Evolutionary conservation across 2,329 filamentous ascomycete genomes (phyloP).

Genomic region (Claviceps arundinis): DNA sequence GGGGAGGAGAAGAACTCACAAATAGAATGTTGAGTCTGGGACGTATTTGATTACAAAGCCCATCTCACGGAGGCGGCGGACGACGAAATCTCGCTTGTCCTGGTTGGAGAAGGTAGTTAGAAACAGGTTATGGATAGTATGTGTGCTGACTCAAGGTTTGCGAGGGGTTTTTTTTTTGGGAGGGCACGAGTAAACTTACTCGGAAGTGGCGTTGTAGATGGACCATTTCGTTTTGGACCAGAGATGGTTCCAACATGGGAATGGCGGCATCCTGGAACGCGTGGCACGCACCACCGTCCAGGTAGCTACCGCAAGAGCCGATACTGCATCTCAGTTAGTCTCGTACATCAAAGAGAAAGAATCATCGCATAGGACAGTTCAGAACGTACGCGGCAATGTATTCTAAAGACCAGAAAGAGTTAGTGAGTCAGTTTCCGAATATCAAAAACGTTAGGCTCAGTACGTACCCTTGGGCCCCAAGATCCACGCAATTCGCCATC

Average conservation of each 20-base stretch:
- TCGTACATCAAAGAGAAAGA: neutral
- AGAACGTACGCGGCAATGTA: slow-evolving; percentile 66
- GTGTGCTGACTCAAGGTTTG: neutral
- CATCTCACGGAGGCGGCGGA: slow-evolving; percentile 66
- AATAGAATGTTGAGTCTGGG: slow-evolving; percentile 88
- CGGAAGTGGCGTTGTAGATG: slow-evolving; percentile 82
- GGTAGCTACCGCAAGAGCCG: slow-evolving; percentile 81
- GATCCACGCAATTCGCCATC: slow-evolving; percentile 96
- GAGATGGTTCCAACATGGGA: slow-evolving; percentile 75
- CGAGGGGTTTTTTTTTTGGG: no score
- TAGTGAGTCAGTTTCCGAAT: neutral
- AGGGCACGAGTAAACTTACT: slow-evolving; percentile 19
- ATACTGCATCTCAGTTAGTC: slow-evolving; percentile 33
- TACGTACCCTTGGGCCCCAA: slow-evolving; percentile 63
- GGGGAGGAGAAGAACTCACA: slow-evolving; percentile 37
- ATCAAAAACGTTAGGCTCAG: neutral
- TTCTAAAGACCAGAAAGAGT: slow-evolving; percentile 30
- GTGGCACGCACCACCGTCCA: slow-evolving; percentile 87
- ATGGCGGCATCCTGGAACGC: slow-evolving; percentile 92
- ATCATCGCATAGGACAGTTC: neutral
- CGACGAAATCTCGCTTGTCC: slow-evolving; percentile 84
- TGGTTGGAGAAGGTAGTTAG: slow-evolving; percentile 15
- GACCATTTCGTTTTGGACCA: slow-evolving; percentile 75
- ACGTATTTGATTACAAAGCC: slow-evolving; percentile 76
- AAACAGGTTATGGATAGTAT: neutral